phyloP scores from a whole-genome alignment of 768 basidiomycete genomes.

The Zangia roseola region DNA sequence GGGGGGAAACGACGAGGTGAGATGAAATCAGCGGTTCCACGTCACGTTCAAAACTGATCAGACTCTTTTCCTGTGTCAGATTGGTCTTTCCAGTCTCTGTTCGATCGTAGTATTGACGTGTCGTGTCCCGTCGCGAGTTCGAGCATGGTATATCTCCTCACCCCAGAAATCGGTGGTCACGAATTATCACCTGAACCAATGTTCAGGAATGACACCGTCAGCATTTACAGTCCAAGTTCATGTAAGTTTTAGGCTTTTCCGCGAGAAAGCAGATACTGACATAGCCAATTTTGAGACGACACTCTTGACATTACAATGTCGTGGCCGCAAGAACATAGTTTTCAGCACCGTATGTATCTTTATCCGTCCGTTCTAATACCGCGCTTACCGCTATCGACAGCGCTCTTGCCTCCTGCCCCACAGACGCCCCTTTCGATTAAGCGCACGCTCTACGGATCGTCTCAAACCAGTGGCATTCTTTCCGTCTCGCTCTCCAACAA shows the following conservation, averaged over 20 bases:
- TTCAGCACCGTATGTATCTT: conserved; percentile 54
- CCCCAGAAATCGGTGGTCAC: conserved; percentile 45
- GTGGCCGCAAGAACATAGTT: conserved; percentile 50
- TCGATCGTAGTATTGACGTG: conserved; percentile 60
- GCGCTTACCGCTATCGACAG: conserved; percentile 25
- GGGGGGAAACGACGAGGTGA: conserved; percentile 55
- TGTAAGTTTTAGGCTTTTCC: conserved; percentile 33
- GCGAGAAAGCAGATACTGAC: neutral
- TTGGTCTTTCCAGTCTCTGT: conserved; percentile 71
- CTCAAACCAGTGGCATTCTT: conserved; percentile 76
- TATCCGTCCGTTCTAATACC: neutral
- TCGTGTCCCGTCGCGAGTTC: conserved; percentile 69
- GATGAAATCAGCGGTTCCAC: neutral
- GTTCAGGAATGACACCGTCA: conserved; percentile 33
- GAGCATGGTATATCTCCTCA: conserved; percentile 51
- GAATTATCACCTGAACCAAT: conserved; percentile 53
- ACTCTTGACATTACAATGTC: conserved; percentile 57
- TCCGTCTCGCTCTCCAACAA: conserved; percentile 63
- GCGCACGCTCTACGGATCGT: conserved; percentile 70
- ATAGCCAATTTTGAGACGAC: conserved; percentile 3
- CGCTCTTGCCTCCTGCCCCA: conserved; percentile 36
- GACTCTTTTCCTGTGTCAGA: conserved; percentile 41
- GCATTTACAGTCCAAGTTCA: conserved; percentile 47
- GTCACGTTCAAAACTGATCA: conserved; percentile 1
- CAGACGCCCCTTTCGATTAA: conserved; percentile 55